A percentile compares a stretch with the other conserved stretches of the same genome.
These are phyloP conservation scores for Chlorella sorokiniana DNA, from an alignment of 139 green algal species.

Conservation along the genomic window DNA sequence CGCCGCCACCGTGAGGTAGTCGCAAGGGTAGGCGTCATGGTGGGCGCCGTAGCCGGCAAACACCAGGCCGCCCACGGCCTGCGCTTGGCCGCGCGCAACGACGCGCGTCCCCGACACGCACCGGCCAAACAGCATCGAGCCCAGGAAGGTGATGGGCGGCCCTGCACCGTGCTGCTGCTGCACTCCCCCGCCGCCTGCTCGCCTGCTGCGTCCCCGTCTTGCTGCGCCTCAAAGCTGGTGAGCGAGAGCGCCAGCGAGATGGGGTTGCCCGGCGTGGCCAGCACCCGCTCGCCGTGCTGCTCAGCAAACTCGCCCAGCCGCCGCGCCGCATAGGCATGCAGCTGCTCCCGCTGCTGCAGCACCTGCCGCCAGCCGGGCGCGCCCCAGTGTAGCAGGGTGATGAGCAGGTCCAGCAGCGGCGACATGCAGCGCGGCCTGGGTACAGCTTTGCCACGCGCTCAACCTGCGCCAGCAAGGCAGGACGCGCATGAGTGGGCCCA, in stretches of 20 bases:
- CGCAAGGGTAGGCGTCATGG: slow-evolving; percentile 66
- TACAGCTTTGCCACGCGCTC: slow-evolving; percentile 77
- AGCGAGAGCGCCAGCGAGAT: slow-evolving; percentile 91
- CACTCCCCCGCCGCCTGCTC: not conserved
- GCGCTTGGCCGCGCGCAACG: slow-evolving; percentile 58
- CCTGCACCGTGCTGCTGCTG: not conserved
- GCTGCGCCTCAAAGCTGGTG: slow-evolving; percentile 26
- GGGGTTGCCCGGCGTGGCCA: slow-evolving; percentile 86
- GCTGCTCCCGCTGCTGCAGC: slow-evolving; percentile 72
- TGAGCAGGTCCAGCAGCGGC: slow-evolving; percentile 87
- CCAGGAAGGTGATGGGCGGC: slow-evolving; percentile 60
- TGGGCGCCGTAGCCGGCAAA: slow-evolving; percentile 84
- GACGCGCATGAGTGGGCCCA: no score
- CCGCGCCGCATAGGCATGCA: slow-evolving; percentile 46
- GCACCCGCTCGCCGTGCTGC: slow-evolving; percentile 68
- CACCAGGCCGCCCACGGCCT: slow-evolving; percentile 69
- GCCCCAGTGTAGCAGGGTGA: slow-evolving; percentile 93
- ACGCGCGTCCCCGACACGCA: slow-evolving; percentile 86
- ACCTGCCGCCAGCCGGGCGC: slow-evolving; percentile 53
- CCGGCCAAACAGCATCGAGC: slow-evolving; percentile 83
- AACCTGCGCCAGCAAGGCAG: slow-evolving; percentile 56
- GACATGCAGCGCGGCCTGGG: slow-evolving; percentile 82
- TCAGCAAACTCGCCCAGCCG: slow-evolving; percentile 51
- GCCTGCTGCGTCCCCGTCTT: not conserved
- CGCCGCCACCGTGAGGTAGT: slow-evolving; percentile 88